These are phyloP conservation scores for Phytophthora sansomeana DNA, from an alignment of 352 stramenopile species.

Conservation along the genomic window DNA sequence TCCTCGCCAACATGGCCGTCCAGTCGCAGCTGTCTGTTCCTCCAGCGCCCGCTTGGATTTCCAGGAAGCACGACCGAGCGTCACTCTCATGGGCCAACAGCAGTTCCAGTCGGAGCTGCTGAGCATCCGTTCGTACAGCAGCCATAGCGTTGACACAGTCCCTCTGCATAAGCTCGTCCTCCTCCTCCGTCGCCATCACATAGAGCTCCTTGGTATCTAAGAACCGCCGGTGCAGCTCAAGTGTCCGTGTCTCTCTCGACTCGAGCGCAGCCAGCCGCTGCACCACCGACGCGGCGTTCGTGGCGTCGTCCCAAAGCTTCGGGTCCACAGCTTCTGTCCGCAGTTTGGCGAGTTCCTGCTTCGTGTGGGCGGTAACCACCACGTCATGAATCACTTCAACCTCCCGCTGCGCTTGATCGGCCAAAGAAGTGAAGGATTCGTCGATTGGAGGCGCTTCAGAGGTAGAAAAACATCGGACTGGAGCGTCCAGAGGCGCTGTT, in stretches of 20 bases:
- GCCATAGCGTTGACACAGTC: conserved; percentile 61
- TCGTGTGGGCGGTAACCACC: conserved; percentile 41
- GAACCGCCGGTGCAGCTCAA: conserved; percentile 53
- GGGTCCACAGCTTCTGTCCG: conserved; percentile 49
- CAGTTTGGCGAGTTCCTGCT: conserved; percentile 51
- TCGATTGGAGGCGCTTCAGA: conserved; percentile 24
- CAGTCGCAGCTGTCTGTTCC: conserved; percentile 97
- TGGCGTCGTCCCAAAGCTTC: conserved; percentile 74
- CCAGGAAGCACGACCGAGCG: conserved; percentile 72
- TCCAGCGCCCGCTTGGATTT: conserved; percentile 86
- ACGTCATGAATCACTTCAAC: conserved; percentile 65
- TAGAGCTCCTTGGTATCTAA: conserved; percentile 75
- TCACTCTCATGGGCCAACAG: conserved; percentile 68
- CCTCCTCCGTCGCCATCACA: conserved; percentile 65
- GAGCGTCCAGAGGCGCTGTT: too few relatives aligned
- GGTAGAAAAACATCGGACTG: conserved; percentile 29
- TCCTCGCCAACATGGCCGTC: conserved; percentile 95
- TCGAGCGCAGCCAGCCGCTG: conserved; percentile 72
- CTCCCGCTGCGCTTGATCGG: conserved; percentile 47
- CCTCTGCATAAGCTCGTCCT: conserved; percentile 54
- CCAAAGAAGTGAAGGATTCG: conserved; percentile 51
- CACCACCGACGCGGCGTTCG: conserved; percentile 56
- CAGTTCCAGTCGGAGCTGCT: conserved; percentile 69
- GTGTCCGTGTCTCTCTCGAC: conserved; percentile 45
- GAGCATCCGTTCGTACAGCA: conserved; percentile 44